phyloP scores from a whole-genome alignment of 345 rosid genomes.

The Eucalyptus coolabah region DNA sequence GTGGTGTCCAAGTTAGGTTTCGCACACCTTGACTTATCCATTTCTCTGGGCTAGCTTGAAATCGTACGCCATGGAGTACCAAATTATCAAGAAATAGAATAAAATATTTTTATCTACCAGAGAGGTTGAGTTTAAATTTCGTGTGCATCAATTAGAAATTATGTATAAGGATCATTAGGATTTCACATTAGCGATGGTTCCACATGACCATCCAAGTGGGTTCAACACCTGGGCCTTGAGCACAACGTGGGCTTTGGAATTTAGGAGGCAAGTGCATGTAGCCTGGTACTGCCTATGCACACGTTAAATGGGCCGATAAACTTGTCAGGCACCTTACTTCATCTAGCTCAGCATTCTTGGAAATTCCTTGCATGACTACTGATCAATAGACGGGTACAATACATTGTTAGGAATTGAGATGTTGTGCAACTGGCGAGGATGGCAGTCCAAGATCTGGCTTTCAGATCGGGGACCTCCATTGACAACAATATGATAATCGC shows the following conservation, averaged over 20 bases:
- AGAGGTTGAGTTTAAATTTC: not conserved
- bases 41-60: not conserved
- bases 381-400: not conserved
- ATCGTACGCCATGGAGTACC: not conserved
- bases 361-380: not conserved
- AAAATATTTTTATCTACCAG: not conserved
- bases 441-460: not conserved
- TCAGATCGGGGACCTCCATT: not conserved
- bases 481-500: not conserved
- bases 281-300: not conserved
- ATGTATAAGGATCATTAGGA: not conserved
- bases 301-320: not conserved
- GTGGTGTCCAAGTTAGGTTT: not conserved
- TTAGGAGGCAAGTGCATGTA: not conserved
- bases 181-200: not conserved
- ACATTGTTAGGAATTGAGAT: not conserved
- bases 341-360: not conserved
- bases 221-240: not conserved
- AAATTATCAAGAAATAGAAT: not conserved
- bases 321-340: not conserved
- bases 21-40: not conserved
- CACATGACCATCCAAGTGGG: not conserved
- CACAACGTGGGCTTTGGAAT: not conserved
- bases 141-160: not conserved
- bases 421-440: not conserved